Conservation (phyloP, 768 basidiomycete genomes). For the Trametes punicea region DNA sequence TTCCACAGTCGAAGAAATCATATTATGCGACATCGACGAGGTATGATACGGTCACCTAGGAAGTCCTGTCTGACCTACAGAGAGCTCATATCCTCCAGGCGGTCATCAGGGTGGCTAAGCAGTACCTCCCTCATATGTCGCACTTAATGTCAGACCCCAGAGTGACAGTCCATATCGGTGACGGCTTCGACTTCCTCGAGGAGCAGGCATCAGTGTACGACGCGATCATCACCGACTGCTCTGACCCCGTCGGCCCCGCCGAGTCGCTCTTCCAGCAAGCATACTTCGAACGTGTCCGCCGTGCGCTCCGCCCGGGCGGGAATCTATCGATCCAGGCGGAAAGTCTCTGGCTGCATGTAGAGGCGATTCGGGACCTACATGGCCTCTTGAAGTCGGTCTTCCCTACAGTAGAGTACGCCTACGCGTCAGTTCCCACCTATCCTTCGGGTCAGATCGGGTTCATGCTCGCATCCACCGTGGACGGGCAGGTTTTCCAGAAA, state of each 20-base stretch:
- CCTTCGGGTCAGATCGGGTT: slow-evolving; percentile 99
- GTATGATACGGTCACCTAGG: slow-evolving; percentile 33
- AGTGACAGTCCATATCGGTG: slow-evolving; percentile 84
- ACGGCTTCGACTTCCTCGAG: slow-evolving; percentile 95
- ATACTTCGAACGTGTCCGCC: slow-evolving; percentile 92
- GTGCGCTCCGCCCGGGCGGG: slow-evolving; percentile 85
- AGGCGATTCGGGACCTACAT: slow-evolving; percentile 75
- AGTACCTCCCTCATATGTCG: slow-evolving; percentile 93
- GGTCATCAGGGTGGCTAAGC: slow-evolving; percentile 92
- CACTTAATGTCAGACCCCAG: slow-evolving; percentile 71
- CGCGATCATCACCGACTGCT: slow-evolving; percentile 99
- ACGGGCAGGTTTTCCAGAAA: slow-evolving; percentile 61
- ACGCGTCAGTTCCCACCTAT: slow-evolving; percentile 97
- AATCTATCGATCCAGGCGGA: slow-evolving; percentile 95
- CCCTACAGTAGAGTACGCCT: slow-evolving; percentile 83
- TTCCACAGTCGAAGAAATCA: slow-evolving; percentile 82
- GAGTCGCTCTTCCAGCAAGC: slow-evolving; percentile 93
- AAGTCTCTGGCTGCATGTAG: slow-evolving; percentile 91
- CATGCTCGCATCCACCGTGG: slow-evolving; percentile 80
- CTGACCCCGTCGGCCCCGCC: slow-evolving; percentile 96
- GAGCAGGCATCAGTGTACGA: slow-evolving; percentile 88
- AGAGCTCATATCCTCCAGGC: slow-evolving; percentile 46
- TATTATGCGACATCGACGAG: slow-evolving; percentile 97
- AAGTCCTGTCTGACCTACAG: not conserved
- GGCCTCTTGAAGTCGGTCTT: slow-evolving; percentile 70